Base-by-base conservation (phyloP, 208 protist species). In the Leishmania gerbilli region DNA sequence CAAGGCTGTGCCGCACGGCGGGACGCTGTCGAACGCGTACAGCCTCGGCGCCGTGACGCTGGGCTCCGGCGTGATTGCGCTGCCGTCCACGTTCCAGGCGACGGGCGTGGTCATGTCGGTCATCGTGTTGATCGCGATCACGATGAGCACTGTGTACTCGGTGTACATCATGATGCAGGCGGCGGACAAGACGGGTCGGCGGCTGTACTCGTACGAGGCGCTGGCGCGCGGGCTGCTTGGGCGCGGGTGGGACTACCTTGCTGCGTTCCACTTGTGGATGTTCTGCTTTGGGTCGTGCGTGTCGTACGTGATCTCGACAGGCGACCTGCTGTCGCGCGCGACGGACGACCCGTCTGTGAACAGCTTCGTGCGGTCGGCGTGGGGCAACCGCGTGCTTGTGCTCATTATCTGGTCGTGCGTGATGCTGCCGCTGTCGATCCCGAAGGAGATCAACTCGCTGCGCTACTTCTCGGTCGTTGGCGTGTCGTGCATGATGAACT, bases 241-340 rank as follows among this genome's bases (percentile, higher is more conserved):
- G 34, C 90, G 81, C 60, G 88, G 89, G 42, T 95, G 88, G 85
- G 95, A 96, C 81, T 91, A 94, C 82, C 77, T 97, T 24, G 88
- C 88, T 0, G 91, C 90, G 31, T 88, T 92, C 68, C 85, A 92
- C 81, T 92, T 94, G 87, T 96, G 91, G 87, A 86, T 96, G 78
- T 95, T 96, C 81, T 95, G 92, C 84, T 97, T 95, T 75, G 95
- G 95, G 74, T 89, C 89, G 19, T 92, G 89, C 62, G 91, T 97
- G 53, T 88, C 87, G 17, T 97, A 97, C 84, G 91, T 97, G 77
- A 95, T 96, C 79, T 91, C 92, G 65, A 89, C 91, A 51, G 87
- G 91, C 71, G 87, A 94, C 64, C 81, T 96, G 76, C 79, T 94
- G 31, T 77, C 84, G 40, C 86, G 84, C 71, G 88, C 88, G 24